These are phyloP conservation scores for Dendrocalamus latiflorus DNA, from an alignment of 202 grass and related monocot genomes.

Conservation along the genomic window DNA sequence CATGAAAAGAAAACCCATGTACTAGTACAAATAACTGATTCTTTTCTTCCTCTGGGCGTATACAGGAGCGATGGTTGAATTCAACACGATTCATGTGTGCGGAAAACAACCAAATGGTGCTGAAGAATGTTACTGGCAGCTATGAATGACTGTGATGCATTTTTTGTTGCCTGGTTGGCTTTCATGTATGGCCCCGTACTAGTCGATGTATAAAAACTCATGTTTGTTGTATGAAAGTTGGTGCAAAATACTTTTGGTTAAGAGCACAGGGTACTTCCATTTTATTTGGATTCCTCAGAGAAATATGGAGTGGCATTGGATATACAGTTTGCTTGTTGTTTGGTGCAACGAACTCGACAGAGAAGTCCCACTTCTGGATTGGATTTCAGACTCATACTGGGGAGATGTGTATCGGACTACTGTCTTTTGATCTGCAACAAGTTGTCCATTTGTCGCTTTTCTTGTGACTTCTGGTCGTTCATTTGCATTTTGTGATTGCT, in stretches of 20 bases:
- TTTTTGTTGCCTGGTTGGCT: not conserved
- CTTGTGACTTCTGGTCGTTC: not conserved
- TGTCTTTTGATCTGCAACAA: constrained; percentile 8
- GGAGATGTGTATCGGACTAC: not conserved
- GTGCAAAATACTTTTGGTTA: not conserved
- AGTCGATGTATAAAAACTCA: not conserved
- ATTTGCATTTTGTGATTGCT: not conserved
- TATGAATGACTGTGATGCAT: not conserved
- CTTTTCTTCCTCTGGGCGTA: not conserved
- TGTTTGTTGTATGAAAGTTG: constrained; percentile 17
- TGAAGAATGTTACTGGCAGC: not conserved
- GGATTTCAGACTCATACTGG: not conserved
- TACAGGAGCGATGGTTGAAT: not conserved
- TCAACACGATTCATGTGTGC: not conserved
- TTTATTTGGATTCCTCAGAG: not conserved
- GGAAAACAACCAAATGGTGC: not conserved
- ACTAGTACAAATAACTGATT: not conserved
- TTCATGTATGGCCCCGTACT: not conserved
- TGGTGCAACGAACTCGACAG: constrained; percentile 2
- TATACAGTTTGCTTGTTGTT: not conserved
- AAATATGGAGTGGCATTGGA: not conserved
- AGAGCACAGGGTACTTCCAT: not conserved
- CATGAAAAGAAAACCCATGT: constrained; percentile 3
- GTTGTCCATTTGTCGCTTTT: not conserved
- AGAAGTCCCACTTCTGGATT: not conserved